Base-by-base conservation (phyloP, 495 filamentous ascomycete species). In the Achaetomiella virescens region DNA sequence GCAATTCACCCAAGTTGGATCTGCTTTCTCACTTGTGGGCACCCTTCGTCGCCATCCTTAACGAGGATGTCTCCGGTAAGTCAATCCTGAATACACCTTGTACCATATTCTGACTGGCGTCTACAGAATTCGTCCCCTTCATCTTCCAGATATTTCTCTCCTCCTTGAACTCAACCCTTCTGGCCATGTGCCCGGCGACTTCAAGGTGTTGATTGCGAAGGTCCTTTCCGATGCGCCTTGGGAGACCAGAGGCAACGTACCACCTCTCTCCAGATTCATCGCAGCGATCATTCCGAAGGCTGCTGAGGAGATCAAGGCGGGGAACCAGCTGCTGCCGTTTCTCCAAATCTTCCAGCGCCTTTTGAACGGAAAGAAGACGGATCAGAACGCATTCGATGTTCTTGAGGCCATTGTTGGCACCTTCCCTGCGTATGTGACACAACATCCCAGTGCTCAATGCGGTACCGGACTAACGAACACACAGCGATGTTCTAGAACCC, bases 321-420 rank as follows among this genome's bases (percentile, higher is more conserved):
- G 87, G 62, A 73, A 75, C 22, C 85, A 90, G 61, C 66, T 96
- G 48, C 87, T 90, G 62, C 78, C 85, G 9, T 80, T 96, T 58
- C 78, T 99, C 25, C 85, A 88, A 58, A 90, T 97, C 44, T 97
- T 97, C 78, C 95, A 97, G 66, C 87, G 87, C 50, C 80, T 99
- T 21, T 74, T 95, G 44, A 74, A 80, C 1, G 70, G 75, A 47
- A 82, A 80, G 62, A 95, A 88, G 70, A 82, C 85, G 14, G 92
- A 97, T 67, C 76, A 78, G 38, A 84, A 90, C 64, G 88, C 81
- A 1, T 96, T 96, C 67, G 95, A 97, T 60, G 75, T 99, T 31
- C 74, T 99, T 52, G 95, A 99, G 61, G 77, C 83, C 11, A 75
- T 95, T 43, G 72, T 95, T 57, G 72, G 79, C 42, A 79, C 80